Percentiles rank a stretch among this genome's conserved stretches.
These are phyloP conservation scores for Acacia pycnantha DNA, from an alignment of 331 rosid genomes.

Conservation along the genomic window DNA sequence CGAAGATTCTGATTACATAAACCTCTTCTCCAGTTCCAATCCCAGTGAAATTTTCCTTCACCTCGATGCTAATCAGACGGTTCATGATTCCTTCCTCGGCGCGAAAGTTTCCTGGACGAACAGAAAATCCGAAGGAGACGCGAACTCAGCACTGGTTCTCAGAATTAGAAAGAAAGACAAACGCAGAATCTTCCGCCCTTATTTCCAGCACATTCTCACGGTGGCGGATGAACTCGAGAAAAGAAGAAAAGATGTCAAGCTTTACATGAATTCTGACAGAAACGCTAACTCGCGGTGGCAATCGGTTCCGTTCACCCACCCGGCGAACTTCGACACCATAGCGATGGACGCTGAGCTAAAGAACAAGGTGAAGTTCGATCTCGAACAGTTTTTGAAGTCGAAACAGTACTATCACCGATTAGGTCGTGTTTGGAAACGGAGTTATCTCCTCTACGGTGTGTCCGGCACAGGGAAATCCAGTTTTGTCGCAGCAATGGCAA, in stretches of 20 bases:
- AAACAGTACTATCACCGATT: constrained; percentile 78
- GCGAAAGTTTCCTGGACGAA: constrained; percentile 68
- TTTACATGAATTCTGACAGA: constrained; percentile 43
- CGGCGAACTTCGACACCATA: constrained; percentile 80
- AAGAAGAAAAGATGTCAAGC: constrained; percentile 50
- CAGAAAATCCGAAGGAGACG: constrained; percentile 25
- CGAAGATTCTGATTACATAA: constrained; percentile 78
- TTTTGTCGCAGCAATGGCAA: constrained; percentile 90
- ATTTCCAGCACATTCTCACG: constrained; percentile 78
- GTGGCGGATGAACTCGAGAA: constrained; percentile 70
- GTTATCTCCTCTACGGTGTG: constrained; percentile 77
- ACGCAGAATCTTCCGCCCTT: constrained; percentile 77
- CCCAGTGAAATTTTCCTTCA: constrained; percentile 69
- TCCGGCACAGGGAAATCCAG: constrained; percentile 87
- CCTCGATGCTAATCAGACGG: constrained; percentile 50
- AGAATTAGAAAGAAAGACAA: constrained; percentile 65
- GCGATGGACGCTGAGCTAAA: constrained; percentile 74
- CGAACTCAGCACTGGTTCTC: constrained; percentile 42
- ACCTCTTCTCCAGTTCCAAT: constrained; percentile 75
- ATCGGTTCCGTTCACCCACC: constrained; percentile 69
- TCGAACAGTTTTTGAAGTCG: constrained; percentile 76
- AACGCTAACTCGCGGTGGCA: constrained; percentile 56
- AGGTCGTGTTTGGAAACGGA: constrained; percentile 98
- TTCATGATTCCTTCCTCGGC: constrained; percentile 70
- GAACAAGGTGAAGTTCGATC: constrained; percentile 68